phyloP scores from a whole-genome alignment of 306 rosid genomes.

The Cicer cuneatum region DNA sequence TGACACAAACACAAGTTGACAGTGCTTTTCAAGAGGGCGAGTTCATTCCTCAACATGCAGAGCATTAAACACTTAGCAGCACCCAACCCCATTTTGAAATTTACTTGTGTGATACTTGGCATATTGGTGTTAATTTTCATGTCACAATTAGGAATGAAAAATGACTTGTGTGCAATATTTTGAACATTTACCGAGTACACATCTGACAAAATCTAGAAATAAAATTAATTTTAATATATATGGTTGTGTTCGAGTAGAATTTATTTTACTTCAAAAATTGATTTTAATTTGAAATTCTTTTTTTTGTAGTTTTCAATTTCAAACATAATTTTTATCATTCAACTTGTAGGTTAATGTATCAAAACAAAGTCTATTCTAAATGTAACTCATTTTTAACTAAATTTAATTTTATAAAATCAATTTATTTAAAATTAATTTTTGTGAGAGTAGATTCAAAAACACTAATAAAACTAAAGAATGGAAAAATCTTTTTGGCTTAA shows the following conservation, averaged over 20 bases:
- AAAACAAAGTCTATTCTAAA: no score
- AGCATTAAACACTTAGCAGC: constrained; percentile 20
- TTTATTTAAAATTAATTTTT: no score
- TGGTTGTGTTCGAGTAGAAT: no score
- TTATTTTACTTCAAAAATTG: no score
- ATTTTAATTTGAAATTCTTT: no score
- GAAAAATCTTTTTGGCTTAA: constrained; percentile 40
- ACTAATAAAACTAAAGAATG: constrained; percentile 21
- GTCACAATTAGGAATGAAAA: constrained; percentile 38
- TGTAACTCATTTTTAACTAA: no score
- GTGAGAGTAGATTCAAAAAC: no score
- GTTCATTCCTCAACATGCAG: constrained; percentile 20
- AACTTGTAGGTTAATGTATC: no score
- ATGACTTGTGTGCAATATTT: constrained; percentile 9
- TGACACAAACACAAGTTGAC: constrained; percentile 22
- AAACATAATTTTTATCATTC: no score
- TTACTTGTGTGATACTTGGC: constrained; percentile 20
- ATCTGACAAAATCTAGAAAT: constrained; percentile 34
- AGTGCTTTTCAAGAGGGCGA: constrained; percentile 21
- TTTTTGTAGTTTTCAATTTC: no score
- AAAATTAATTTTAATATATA: no score
- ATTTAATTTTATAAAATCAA: no score
- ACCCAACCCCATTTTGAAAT: constrained; percentile 37
- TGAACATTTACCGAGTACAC: constrained; percentile 3
- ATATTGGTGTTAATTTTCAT: constrained; percentile 1